These are phyloP conservation scores for Hsuehochloa calcarea DNA, from an alignment of 176 grass and related monocot species.

Conservation along the genomic window DNA sequence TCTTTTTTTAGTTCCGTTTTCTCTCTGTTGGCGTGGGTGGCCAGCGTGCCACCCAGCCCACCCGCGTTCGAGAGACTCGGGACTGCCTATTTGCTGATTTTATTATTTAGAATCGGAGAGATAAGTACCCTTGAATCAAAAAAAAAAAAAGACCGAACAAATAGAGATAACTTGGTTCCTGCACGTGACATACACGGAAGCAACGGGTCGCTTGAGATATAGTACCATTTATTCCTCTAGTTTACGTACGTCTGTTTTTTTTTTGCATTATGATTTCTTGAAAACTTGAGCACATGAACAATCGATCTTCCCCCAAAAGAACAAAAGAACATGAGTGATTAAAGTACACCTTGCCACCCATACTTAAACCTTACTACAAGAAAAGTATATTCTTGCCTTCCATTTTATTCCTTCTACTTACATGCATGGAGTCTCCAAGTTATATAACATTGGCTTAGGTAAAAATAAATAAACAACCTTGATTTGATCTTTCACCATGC, in stretches of 20 bases:
- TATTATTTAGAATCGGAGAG: no score
- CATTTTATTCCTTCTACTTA: conserved; percentile 29
- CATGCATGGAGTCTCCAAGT: not conserved
- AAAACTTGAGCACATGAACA: conserved; percentile 17
- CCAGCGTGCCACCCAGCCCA: no score
- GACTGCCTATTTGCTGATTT: no score
- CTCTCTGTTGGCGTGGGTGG: no score
- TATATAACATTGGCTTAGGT: not conserved
- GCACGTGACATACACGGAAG: no score
- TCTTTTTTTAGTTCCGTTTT: no score
- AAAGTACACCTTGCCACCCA: conserved; percentile 13
- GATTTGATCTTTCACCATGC: not conserved
- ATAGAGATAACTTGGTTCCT: no score
- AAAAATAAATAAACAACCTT: not conserved
- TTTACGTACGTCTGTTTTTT: not conserved
- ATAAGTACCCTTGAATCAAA: no score
- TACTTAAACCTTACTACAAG: not conserved
- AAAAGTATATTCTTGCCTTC: conserved; percentile 2
- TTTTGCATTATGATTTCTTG: not conserved
- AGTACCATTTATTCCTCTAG: not conserved
- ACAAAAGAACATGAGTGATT: conserved; percentile 23
- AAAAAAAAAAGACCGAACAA: no score
- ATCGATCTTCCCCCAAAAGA: not conserved
- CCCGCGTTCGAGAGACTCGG: no score
- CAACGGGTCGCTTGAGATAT: no score